These are phyloP conservation scores for Punica granatum DNA, from an alignment of 345 rosid genomes.

Conservation along the genomic window DNA sequence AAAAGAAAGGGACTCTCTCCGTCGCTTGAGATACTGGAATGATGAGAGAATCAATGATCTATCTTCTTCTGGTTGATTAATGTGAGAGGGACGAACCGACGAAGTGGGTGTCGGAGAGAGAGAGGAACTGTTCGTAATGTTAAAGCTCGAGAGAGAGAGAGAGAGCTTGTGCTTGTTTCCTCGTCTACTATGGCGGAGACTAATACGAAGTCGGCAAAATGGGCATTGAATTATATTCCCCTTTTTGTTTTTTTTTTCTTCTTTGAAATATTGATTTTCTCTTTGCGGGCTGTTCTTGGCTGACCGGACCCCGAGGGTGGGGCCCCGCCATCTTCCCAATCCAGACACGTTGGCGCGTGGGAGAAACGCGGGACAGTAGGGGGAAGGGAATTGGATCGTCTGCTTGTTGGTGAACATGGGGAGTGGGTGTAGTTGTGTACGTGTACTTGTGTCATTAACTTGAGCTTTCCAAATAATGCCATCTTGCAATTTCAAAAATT, in stretches of 20 bases:
- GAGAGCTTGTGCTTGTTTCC: too few species aligned
- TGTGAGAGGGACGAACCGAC: too few species aligned
- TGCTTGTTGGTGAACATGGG: too few species aligned
- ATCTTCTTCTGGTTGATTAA: too few species aligned
- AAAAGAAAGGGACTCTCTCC: not conserved
- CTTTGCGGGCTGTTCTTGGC: slow-evolving; percentile 3
- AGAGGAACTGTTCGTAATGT: not conserved
- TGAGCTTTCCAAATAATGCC: too few species aligned
- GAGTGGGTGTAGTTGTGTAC: too few species aligned
- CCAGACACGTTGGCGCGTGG: not conserved
- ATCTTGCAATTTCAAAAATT: too few species aligned
- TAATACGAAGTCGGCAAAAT: not conserved
- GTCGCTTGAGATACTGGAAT: not conserved
- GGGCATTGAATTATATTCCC: too few species aligned
- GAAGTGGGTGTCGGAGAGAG: too few species aligned
- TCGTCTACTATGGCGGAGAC: not conserved
- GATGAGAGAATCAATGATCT: too few species aligned
- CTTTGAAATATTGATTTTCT: not conserved
- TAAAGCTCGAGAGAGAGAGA: not conserved
- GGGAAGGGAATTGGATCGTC: too few species aligned
- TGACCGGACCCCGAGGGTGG: not conserved
- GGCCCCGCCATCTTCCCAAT: not conserved
- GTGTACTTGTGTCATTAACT: too few species aligned
- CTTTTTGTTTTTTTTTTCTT: not conserved
- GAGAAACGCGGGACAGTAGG: not conserved